These are phyloP conservation scores for Silene noctiflora DNA, from an alignment of 179 eudicot species.

Conservation along the genomic window DNA sequence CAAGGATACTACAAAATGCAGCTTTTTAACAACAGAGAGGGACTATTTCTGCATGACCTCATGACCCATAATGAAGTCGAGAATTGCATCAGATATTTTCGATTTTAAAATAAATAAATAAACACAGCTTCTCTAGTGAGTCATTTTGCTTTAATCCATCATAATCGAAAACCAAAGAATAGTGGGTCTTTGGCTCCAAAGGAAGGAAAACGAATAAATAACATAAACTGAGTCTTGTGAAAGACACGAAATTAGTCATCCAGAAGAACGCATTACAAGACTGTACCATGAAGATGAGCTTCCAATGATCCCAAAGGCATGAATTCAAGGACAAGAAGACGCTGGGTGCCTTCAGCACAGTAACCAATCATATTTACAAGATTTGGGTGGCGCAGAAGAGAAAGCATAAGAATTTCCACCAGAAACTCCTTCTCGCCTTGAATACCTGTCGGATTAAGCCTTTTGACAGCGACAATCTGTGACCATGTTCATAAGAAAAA, in stretches of 20 bases:
- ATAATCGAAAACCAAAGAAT: neutral
- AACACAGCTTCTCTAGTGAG: neutral
- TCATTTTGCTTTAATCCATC: neutral
- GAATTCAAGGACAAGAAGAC: slow-evolving; percentile 60
- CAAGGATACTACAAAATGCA: neutral
- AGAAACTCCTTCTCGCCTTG: slow-evolving; percentile 63
- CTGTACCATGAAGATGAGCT: slow-evolving; percentile 54
- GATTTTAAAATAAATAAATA: too few relatives aligned
- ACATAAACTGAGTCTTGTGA: neutral
- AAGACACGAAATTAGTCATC: neutral
- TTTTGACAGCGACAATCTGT: slow-evolving; percentile 58
- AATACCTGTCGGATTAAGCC: slow-evolving; percentile 44
- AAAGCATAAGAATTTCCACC: slow-evolving; percentile 60
- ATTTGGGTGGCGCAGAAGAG: slow-evolving; percentile 54
- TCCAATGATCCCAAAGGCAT: slow-evolving; percentile 64
- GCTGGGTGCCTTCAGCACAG: slow-evolving; percentile 58
- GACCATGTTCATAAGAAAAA: neutral
- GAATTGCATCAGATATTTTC: neutral
- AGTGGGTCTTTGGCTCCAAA: neutral
- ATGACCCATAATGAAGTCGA: neutral
- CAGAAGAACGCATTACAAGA: neutral
- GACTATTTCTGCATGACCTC: neutral
- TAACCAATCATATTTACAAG: slow-evolving; percentile 59
- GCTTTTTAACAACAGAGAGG: neutral
- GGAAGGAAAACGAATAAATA: neutral